Conservation (phyloP, 495 filamentous ascomycete species). For the Viridothelium virens region DNA sequence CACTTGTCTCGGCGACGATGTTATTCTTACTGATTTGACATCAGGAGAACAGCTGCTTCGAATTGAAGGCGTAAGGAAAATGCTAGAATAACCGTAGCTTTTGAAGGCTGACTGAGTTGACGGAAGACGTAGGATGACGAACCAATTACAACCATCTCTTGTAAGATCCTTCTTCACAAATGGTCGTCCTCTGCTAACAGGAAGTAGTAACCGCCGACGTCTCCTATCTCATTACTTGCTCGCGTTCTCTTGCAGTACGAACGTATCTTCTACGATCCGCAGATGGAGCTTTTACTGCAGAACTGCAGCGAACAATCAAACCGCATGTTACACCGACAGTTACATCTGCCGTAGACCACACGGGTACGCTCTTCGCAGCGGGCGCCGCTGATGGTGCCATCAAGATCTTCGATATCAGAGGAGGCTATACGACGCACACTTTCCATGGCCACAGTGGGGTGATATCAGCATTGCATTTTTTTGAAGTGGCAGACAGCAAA, state of each 20-base stretch:
- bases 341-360: slow-evolving; percentile 71
- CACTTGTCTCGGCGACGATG: slow-evolving; percentile 82
- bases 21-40: slow-evolving; percentile 72
- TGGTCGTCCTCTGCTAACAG: slow-evolving; percentile 12
- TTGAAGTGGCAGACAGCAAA: slow-evolving; percentile 52
- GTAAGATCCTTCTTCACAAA: slow-evolving; percentile 41
- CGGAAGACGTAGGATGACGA: slow-evolving; percentile 70
- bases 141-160: slow-evolving; percentile 72
- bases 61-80: slow-evolving; percentile 70
- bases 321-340: slow-evolving; percentile 87
- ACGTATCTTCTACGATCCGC: slow-evolving; percentile 67
- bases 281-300: slow-evolving; percentile 46
- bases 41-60: slow-evolving; percentile 75
- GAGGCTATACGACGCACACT: slow-evolving; percentile 88
- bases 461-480: slow-evolving; percentile 86
- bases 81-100: background rate
- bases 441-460: slow-evolving; percentile 87
- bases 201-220: slow-evolving; percentile 71
- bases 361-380: slow-evolving; percentile 82
- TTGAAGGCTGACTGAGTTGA: slow-evolving; percentile 28
- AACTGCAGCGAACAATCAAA: slow-evolving; percentile 71
- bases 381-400: slow-evolving; percentile 85
- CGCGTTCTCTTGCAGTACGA: slow-evolving; percentile 86
- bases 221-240: slow-evolving; percentile 82
- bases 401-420: slow-evolving; percentile 93